Evolutionary conservation across 805 yeast genomes (phyloP).

Genomic region (Saturnispora galanensis): DNA sequence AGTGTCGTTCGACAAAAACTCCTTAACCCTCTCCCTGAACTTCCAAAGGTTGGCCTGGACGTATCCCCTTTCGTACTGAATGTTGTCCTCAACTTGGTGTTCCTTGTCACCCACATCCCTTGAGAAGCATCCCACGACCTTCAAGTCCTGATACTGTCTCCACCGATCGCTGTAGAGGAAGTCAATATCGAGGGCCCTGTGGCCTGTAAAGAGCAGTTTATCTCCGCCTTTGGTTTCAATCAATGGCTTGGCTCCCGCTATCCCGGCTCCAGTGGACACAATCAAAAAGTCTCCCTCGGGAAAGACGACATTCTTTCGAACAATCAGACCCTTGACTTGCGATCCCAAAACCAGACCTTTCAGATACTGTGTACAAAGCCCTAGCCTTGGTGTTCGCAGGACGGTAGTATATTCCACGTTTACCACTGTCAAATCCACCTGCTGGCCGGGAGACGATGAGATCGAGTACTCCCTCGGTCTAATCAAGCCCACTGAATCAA

Average conservation of each 20-base stretch:
- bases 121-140: slow-evolving; percentile 32
- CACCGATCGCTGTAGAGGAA: slow-evolving; percentile 53
- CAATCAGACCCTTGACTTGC: slow-evolving; percentile 41
- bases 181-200: slow-evolving; percentile 57
- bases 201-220: slow-evolving; percentile 63
- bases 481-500: slow-evolving; percentile 70
- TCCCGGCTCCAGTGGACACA: slow-evolving; percentile 92
- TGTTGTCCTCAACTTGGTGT: slow-evolving; percentile 17
- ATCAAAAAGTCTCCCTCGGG: slow-evolving; percentile 35
- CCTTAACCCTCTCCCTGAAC: slow-evolving; percentile 38
- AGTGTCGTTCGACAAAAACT: slow-evolving; percentile 48
- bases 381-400: slow-evolving; percentile 63
- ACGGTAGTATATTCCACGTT: slow-evolving; percentile 81
- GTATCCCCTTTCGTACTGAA: slow-evolving; percentile 35
- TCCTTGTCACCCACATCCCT: slow-evolving; percentile 39
- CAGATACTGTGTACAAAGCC: slow-evolving; percentile 76
- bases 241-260: slow-evolving; percentile 83
- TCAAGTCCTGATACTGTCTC: slow-evolving; percentile 27
- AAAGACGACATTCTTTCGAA: slow-evolving; percentile 35
- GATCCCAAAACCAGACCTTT: slow-evolving; percentile 40
- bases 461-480: slow-evolving; percentile 81
- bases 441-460: slow-evolving; percentile 43
- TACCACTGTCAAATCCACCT: slow-evolving; percentile 65
- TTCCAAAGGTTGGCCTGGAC: slow-evolving; percentile 68
- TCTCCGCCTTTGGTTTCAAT: slow-evolving; percentile 32